Evolutionary conservation across 148 eudicot species (phyloP), one percentile per base, ranked within the genome.

Genomic region (Selenicereus undatus): DNA sequence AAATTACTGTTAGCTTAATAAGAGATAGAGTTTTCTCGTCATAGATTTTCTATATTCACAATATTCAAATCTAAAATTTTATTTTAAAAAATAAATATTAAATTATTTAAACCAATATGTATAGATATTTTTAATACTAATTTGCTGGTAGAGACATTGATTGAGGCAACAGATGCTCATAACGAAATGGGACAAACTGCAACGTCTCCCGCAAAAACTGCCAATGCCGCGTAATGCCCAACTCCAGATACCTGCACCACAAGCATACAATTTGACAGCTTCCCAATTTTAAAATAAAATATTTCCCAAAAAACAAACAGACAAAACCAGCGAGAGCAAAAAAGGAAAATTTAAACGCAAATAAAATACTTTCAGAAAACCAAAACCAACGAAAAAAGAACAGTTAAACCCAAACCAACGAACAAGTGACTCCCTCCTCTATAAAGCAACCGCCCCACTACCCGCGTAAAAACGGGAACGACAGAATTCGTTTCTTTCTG

Each of bases 381-480:
- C 62, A 5, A 20, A 56, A 56, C 13, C 16, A 1, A 56, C 62
- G 43, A 56, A 64, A 66, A 72, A 72, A 42, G 4, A 36, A 72
- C 42, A 72, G 8, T 26, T 2, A 72, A 58, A 72, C 24, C 50
- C 76, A 52, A 72, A 72, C 52, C 3, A 72, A 42, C 75, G 5
- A 39, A n/a, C 21, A 17, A 9, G 5, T 42, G 26, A 21, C 75
- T 72, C 20, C 35, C 26, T 24, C 56, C 73, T 42, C 71, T 79
- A 71, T 52, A 79, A 50, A 50, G 27, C 76, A 48, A 35, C 76
- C 81, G 36, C 78, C 65, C 29, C 7, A 32, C 21, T 18, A 18
- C 69, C 45, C 24, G n/a, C 71, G 4, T 43, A 8, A 18, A 58
- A 26, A 27, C 43, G 29, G 11, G n/a, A 36, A 39, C 43, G 43